A percentile compares a stretch with the other conserved stretches of the same genome.
Evolutionary conservation across 305 asterid species (phyloP).

Genomic region (Solanum hybrid): DNA sequence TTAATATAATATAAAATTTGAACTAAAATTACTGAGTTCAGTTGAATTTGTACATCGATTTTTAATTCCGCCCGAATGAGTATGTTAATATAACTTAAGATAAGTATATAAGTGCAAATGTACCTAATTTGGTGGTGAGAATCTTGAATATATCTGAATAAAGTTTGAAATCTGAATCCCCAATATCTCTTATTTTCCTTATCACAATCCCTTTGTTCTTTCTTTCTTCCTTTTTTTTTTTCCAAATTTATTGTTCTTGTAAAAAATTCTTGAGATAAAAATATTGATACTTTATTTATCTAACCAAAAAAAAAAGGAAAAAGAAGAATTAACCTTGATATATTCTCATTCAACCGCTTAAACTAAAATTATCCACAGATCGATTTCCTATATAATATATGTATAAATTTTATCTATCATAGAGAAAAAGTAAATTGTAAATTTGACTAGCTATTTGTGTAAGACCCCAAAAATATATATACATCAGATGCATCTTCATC

Average conservation of each 20-base stretch:
- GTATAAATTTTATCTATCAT: neutral
- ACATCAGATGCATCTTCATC: fast-evolving
- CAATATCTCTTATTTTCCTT: neutral
- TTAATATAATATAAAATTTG: neutral
- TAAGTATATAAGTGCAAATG: neutral
- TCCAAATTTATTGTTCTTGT: neutral
- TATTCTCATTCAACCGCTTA: neutral
- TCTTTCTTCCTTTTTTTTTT: neutral
- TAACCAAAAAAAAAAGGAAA: neutral
- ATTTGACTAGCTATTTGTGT: neutral
- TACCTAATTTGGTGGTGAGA: neutral
- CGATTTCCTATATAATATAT: neutral
- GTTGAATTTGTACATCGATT: fast-evolving
- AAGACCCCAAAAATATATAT: neutral
- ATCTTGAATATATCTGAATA: neutral
- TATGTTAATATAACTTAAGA: neutral
- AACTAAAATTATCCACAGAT: neutral
- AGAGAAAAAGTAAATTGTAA: neutral
- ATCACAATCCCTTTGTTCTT: neutral
- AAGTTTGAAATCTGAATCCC: neutral
- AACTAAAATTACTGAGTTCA: neutral
- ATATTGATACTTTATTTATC: neutral
- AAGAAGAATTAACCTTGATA: neutral
- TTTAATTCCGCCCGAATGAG: fast-evolving
- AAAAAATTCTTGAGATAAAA: neutral